Base-by-base conservation (phyloP, 371 early-diverging fungal species). In the Neoconidiobolus thromboides region DNA sequence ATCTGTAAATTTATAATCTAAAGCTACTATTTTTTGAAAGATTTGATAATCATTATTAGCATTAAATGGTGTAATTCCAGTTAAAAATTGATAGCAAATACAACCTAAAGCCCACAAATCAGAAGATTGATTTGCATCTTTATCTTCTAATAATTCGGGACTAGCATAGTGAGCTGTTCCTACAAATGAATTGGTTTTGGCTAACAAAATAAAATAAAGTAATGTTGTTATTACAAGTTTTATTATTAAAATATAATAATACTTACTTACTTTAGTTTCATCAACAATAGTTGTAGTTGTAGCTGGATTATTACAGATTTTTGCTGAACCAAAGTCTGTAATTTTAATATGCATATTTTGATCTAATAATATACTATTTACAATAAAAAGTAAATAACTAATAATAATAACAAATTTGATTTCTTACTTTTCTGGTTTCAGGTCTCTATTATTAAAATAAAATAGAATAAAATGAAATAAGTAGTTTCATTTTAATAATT, bases 101-200 rank as follows among this genome's bases (percentile, higher is more conserved):
- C 97, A 96, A 1, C 97, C 99, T 26, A 99, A 68, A 7, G 99
- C 93, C 99, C 99, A 99, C 37, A 91, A 73, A 70, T 99, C 99
- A 2, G 93, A 78, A 70, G 81, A 80, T 61, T 73, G 73, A 43
- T 77, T 74, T 2, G 86, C 89, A 0, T 80, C 79, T 54, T 87
- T 85, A 66, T 90, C 89, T 43, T 80, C 82, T 48, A 99, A 77
- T 41, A 98, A 74, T 72, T 99, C 99, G 1, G 98, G 98, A 1
- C 95, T 89, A 38, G 89, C 95, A 72, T 89, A 93, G 71, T 92
- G 95, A 7, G 96, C 95, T 1, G 97, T 96, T 7, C 97, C 97
- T 4, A 95, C 96, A 77, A 95, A 96, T 0, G 95, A 96, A 57
- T 83, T 78, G 26, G 88, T 71, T 48, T 76, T 63, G 56, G 72